Percentiles rank a stretch among this genome's conserved stretches.
phyloP scores from a whole-genome alignment of 106 monocot genomes.

The Dioscorea dumetorum region DNA sequence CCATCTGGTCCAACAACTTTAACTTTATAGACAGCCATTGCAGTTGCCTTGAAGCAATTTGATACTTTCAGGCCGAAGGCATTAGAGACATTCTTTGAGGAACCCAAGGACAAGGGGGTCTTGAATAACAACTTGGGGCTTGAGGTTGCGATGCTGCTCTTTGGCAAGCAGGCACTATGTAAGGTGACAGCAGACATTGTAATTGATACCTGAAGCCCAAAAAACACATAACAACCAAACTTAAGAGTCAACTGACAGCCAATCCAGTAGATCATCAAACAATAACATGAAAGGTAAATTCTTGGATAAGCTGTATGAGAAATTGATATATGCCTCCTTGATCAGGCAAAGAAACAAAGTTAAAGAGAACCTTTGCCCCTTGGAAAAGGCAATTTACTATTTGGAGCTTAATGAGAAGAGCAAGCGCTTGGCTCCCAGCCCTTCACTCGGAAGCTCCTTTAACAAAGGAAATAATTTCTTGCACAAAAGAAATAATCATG shows the following conservation, averaged over 20 bases:
- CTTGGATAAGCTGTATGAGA: too few relatives aligned
- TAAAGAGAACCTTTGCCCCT: background rate
- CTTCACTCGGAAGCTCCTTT: conserved; percentile 42
- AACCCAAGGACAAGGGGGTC: conserved; percentile 19
- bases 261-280: too few relatives aligned
- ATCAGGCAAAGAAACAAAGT: conserved; percentile 11
- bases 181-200: conserved; percentile 30
- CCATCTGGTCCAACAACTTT: conserved; percentile 57
- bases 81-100: conserved; percentile 14
- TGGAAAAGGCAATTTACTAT: conserved; percentile 13
- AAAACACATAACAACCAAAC: background rate
- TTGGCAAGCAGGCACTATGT: conserved; percentile 12
- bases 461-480: background rate
- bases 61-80: conserved; percentile 28
- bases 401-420: conserved; percentile 41
- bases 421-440: conserved; percentile 19
- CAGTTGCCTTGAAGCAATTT: conserved; percentile 23
- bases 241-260: too few relatives aligned
- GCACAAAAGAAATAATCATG: too few relatives aligned
- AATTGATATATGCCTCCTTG: background rate
- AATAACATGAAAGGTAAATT: too few relatives aligned
- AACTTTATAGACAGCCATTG: conserved; percentile 59
- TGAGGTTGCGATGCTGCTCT: conserved; percentile 2
- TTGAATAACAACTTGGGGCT: conserved; percentile 8
- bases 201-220: conserved; percentile 1